Evolutionary conservation across 192 early-diverging fungal genomes (phyloP).

Genomic region (Coemansia sp.): DNA sequence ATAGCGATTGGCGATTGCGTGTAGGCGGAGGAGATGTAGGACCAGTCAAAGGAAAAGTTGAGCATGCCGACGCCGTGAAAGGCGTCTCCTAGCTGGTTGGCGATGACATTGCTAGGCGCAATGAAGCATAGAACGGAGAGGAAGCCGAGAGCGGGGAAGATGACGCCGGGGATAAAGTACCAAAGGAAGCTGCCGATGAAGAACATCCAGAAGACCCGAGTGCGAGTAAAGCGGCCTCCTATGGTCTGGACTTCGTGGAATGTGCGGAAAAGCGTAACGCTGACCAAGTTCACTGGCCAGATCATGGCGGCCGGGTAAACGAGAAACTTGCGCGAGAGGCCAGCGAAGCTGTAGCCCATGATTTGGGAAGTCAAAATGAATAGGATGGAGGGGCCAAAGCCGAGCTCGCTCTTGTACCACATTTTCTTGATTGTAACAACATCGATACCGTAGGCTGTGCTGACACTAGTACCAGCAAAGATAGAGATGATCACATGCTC

Average conservation of each 20-base stretch:
- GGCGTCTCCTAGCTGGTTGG: slow-evolving; percentile 53
- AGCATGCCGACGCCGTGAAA: slow-evolving; percentile 65
- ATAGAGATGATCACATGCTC: slow-evolving; percentile 84
- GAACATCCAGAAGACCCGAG: slow-evolving; percentile 54
- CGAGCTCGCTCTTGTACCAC: slow-evolving; percentile 69
- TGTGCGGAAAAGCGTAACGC: slow-evolving; percentile 73
- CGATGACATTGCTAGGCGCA: slow-evolving; percentile 44
- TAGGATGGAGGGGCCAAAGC: slow-evolving; percentile 60
- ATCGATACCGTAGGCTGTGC: slow-evolving; percentile 73
- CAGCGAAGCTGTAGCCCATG: slow-evolving; percentile 69
- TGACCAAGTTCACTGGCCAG: slow-evolving; percentile 80
- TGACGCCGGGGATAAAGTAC: slow-evolving; percentile 63
- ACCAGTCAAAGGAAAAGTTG: slow-evolving; percentile 76
- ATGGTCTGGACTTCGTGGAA: slow-evolving; percentile 65
- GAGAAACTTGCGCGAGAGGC: slow-evolving; percentile 72
- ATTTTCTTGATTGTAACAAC: slow-evolving; percentile 67
- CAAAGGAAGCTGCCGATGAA: slow-evolving; percentile 53
- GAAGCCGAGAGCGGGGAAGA: slow-evolving; percentile 67
- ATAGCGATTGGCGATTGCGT: slow-evolving; percentile 67
- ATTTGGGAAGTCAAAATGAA: slow-evolving; percentile 70
- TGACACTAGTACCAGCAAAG: slow-evolving; percentile 68
- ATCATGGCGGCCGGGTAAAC: slow-evolving; percentile 84
- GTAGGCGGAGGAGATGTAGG: slow-evolving; percentile 57
- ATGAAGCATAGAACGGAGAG: slow-evolving; percentile 64
- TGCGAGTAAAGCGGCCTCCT: slow-evolving; percentile 53